phyloP scores from a whole-genome alignment of 257 asterid species.

The Penstemon davidsonii region DNA sequence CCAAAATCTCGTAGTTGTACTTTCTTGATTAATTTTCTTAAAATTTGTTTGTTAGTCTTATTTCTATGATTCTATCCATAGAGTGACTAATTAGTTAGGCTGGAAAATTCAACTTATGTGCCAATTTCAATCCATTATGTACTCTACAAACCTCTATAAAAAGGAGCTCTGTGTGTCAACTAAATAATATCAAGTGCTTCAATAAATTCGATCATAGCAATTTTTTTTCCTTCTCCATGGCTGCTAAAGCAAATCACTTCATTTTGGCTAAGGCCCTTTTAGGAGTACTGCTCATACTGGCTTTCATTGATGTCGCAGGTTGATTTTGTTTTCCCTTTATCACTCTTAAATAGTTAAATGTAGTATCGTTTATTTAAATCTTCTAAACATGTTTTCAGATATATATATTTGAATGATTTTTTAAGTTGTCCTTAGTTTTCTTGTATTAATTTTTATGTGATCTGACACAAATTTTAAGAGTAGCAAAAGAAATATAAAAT shows the following conservation, averaged over 20 bases:
- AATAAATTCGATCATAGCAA: background rate
- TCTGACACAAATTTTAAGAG: no score
- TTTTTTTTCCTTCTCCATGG: background rate
- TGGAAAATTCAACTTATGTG: background rate
- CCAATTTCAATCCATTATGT: background rate
- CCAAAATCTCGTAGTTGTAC: no score
- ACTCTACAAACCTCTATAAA: slow-evolving; percentile 12
- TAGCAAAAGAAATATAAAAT: no score
- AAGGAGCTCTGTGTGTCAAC: background rate
- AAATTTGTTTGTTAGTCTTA: background rate
- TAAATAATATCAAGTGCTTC: background rate
- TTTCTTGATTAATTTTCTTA: background rate
- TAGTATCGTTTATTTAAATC: no score
- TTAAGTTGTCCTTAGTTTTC: no score
- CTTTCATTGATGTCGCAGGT: slow-evolving; percentile 14
- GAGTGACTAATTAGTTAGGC: background rate
- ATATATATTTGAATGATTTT: no score
- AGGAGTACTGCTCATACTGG: background rate
- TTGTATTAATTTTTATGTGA: no score
- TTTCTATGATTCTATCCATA: background rate
- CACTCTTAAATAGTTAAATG: no score
- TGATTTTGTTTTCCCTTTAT: background rate
- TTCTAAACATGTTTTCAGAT: no score
- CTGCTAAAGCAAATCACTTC: background rate
- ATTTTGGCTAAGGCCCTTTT: background rate